phyloP scores from a whole-genome alignment of 2,329 filamentous ascomycete species.

The Cercospora sp. region DNA sequence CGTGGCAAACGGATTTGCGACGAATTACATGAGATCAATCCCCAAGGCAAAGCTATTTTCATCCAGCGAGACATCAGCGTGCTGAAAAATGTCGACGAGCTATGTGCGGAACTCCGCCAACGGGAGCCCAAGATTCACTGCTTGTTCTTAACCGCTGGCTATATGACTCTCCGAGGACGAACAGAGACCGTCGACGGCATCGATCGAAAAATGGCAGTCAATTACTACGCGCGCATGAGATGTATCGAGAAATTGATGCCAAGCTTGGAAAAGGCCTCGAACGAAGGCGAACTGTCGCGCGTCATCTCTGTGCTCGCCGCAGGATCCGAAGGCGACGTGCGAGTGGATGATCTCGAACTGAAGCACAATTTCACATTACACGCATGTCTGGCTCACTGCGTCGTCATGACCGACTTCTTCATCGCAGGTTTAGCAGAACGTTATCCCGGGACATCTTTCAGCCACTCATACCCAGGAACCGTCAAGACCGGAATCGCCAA shows the following conservation, averaged over 20 bases:
- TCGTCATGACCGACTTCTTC: constrained; percentile 53
- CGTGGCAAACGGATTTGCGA: constrained; percentile 41
- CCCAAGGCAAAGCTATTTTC: constrained; percentile 42
- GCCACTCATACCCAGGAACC: constrained; percentile 52
- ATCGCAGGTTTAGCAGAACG: constrained; percentile 52
- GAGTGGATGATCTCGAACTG: constrained; percentile 49
- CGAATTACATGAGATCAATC: constrained; percentile 43
- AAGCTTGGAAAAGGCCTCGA: constrained; percentile 48
- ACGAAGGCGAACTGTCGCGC: constrained; percentile 47
- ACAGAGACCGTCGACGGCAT: constrained; percentile 60
- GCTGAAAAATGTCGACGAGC: constrained; percentile 45
- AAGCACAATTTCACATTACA: constrained; percentile 42
- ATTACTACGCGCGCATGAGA: constrained; percentile 60
- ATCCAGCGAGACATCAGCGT: constrained; percentile 46
- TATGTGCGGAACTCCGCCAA: constrained; percentile 50
- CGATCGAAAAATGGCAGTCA: constrained; percentile 52
- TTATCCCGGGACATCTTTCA: constrained; percentile 51
- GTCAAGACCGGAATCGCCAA: constrained; percentile 50
- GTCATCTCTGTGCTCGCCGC: constrained; percentile 58
- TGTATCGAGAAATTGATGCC: constrained; percentile 61
- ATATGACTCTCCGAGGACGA: constrained; percentile 46
- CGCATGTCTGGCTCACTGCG: constrained; percentile 44
- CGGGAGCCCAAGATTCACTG: constrained; percentile 57
- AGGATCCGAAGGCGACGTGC: constrained; percentile 55
- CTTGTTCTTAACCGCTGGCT: constrained; percentile 56